Evolutionary conservation across 2,329 filamentous ascomycete species (phyloP), one percentile per base, ranked within the genome.

Genomic region (Alternaria infectoria): DNA sequence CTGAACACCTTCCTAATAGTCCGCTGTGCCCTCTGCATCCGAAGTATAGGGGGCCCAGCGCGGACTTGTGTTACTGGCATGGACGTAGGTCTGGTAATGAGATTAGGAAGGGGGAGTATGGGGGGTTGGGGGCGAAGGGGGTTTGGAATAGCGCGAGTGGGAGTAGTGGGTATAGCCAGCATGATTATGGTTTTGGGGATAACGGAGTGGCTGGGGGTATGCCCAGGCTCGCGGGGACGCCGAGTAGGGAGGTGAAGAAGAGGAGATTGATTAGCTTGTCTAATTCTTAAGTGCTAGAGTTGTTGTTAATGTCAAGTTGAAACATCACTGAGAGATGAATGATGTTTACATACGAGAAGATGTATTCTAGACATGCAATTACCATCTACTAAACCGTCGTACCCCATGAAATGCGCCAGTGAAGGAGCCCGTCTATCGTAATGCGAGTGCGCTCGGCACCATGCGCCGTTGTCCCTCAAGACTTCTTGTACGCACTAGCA

Each of bases 1-100:
- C 83, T 3, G 83, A 84, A 65, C 83, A 85, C 68, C 62, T 84
- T 7, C 80, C 81, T 2, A 77, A 60, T 6, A 82, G 80, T 57
- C 81, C 81, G 8, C 62, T 84, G 3, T 84, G 83, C 69, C 83
- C 83, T 7, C 71, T 81, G 15, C 76, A 79, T 66, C 67, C 72
- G 12, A 80, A 78, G 60, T 81, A 84, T 62, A 64, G 65, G 11
- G 77, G 79, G 10, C 74, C 76, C 9, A 79, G 78, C 7, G 76
- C 63, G 17, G 81, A 79, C 4, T 69, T 81, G 43, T 85, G 82
- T 62, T 76, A 80, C 32, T 83, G 77, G 72, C 83, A 85, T 74
- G 79, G 64, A 55, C 57, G 61, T 5, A 54, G 61, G 54, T 51
- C 54, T 25, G 77, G 69, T 80, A 83, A 71, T 76, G 26, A 56